Evolutionary conservation across 192 early-diverging fungal genomes (phyloP).

Genomic region (Linnemannia zychae): DNA sequence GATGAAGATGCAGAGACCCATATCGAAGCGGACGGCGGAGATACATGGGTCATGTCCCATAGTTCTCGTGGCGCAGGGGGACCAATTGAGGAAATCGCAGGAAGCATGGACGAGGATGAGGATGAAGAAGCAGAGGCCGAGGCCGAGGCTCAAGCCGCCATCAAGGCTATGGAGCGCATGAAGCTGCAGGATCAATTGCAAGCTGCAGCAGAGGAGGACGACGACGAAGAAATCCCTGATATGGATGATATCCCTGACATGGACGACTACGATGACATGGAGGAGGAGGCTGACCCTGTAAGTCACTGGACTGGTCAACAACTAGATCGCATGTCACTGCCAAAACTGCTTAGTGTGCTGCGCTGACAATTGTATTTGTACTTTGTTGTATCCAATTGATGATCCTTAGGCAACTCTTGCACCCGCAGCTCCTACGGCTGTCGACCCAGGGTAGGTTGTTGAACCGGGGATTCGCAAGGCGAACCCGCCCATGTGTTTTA

Average conservation of each 20-base stretch:
- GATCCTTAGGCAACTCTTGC: constrained; percentile 52
- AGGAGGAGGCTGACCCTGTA: constrained; percentile 87
- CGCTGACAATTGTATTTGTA: neutral
- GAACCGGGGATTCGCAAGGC: neutral
- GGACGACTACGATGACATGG: constrained; percentile 75
- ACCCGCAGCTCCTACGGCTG: constrained; percentile 24
- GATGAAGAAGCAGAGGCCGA: constrained; percentile 76
- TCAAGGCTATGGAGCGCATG: constrained; percentile 50
- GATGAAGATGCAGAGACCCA: constrained; percentile 72
- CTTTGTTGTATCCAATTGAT: neutral
- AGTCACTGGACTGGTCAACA: neutral
- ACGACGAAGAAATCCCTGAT: constrained; percentile 84
- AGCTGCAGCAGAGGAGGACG: constrained; percentile 57
- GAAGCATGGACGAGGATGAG: constrained; percentile 66
- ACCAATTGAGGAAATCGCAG: constrained; percentile 51
- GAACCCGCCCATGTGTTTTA: neutral
- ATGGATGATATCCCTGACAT: constrained; percentile 95
- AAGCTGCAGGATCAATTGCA: constrained; percentile 55
- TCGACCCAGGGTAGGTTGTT: constrained; percentile 45
- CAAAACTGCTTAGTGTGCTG: neutral
- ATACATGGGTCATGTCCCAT: constrained; percentile 91
- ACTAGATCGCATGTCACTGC: neutral
- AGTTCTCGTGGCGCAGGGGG: constrained; percentile 65
- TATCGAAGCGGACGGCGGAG: constrained; percentile 72
- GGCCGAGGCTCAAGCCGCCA: constrained; percentile 59